Conservation (phyloP, 148 eudicot genomes). For the Salicornia ramosissima region DNA sequence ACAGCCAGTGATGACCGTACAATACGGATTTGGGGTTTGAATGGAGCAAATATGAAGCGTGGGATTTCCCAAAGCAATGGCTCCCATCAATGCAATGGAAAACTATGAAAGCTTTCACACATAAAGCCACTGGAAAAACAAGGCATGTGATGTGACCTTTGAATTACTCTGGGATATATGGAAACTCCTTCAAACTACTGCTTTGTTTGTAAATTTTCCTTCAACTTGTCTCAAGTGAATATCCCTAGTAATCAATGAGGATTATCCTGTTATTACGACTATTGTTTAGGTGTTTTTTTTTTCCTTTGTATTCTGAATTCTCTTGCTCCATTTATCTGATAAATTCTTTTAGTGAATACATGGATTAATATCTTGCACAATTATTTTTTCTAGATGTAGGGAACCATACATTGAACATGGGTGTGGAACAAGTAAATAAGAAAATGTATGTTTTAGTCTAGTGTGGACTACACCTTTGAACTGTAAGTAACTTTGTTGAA, state of each 20-base stretch:
- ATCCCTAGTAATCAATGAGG: slow-evolving; percentile 27
- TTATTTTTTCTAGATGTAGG: background rate
- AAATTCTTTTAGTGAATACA: background rate
- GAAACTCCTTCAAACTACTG: background rate
- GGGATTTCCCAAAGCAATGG: slow-evolving; percentile 51
- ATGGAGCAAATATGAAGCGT: slow-evolving; percentile 27
- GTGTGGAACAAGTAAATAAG: background rate
- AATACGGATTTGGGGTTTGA: slow-evolving; percentile 78
- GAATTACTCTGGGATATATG: slow-evolving; percentile 12
- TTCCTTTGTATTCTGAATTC: background rate
- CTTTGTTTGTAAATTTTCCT: slow-evolving; percentile 23
- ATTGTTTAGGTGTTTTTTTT: slow-evolving; percentile 9
- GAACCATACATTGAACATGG: background rate
- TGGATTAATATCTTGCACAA: background rate
- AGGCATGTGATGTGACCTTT: slow-evolving; percentile 25
- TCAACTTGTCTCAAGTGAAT: slow-evolving; percentile 20
- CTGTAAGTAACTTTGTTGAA: background rate
- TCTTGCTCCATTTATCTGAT: background rate
- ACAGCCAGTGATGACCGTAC: slow-evolving; percentile 88
- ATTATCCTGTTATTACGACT: slow-evolving; percentile 21
- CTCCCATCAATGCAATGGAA: slow-evolving; percentile 26
- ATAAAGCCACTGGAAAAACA: slow-evolving; percentile 10
- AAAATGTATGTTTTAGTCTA: background rate
- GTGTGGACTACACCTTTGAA: background rate
- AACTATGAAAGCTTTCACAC: slow-evolving; percentile 13